Conservation (phyloP, 768 basidiomycete genomes). For the Mycena epipterygia region DNA sequence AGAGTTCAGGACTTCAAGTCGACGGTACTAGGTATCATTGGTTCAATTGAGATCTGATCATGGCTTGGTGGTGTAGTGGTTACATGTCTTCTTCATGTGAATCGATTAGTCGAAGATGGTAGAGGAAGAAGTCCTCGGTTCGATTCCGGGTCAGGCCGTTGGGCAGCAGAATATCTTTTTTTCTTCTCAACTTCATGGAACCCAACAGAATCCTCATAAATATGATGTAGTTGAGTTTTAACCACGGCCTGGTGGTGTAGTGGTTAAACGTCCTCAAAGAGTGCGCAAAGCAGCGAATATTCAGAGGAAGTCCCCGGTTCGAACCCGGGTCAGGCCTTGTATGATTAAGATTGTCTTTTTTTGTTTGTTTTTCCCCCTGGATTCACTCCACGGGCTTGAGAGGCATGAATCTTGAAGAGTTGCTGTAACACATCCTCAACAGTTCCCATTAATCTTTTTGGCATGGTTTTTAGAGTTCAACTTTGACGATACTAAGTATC, state of each 20-base stretch:
- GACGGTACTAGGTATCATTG: not conserved
- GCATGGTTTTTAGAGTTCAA: not conserved
- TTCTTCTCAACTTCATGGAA: not conserved
- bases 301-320: conserved; percentile 11
- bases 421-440: not conserved
- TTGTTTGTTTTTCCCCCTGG: not conserved
- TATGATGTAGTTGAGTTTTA: not conserved
- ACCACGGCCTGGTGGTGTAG: conserved; percentile 1
- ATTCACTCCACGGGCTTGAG: too few species aligned
- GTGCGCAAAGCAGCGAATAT: not conserved
- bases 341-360: not conserved
- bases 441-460: not conserved
- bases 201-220: too few species aligned
- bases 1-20: too few species aligned
- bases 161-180: too few species aligned
- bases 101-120: not conserved
- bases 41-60: not conserved
- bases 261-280: not conserved
- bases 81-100: not conserved
- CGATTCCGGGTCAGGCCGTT: conserved; percentile 1
- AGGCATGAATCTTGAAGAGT: not conserved
- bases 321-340: conserved; percentile 2
- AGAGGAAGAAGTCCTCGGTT: conserved; percentile 14
- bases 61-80: conserved; percentile 7
- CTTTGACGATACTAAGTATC: not conserved